Evolutionary conservation across 208 protist species (phyloP).

Genomic region (Crithidia thermophila): DNA sequence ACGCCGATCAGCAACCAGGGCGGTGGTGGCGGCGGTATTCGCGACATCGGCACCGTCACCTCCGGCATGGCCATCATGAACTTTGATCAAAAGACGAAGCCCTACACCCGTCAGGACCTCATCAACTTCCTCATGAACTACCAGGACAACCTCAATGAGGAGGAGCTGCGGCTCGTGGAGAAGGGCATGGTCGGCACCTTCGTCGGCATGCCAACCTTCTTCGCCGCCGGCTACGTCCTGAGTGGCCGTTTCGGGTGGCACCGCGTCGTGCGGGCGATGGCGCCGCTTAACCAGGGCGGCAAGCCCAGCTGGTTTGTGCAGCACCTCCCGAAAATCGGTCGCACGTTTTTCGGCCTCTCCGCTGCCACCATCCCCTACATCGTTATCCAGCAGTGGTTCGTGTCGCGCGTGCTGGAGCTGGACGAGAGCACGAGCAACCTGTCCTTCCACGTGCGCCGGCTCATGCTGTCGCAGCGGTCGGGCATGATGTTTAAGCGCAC

Average conservation of each 20-base stretch:
- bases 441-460: constrained; percentile 71
- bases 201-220: constrained; percentile 65
- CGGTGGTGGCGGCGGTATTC: constrained; percentile 69
- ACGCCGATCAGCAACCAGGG: constrained; percentile 13
- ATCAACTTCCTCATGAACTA: constrained; percentile 77
- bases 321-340: constrained; percentile 56
- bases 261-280: constrained; percentile 59
- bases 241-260: constrained; percentile 69
- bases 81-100: constrained; percentile 82
- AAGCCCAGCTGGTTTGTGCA: constrained; percentile 24
- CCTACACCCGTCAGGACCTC: constrained; percentile 82
- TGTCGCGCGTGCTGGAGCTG: constrained; percentile 64
- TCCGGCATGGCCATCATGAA: constrained; percentile 86
- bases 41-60: constrained; percentile 85
- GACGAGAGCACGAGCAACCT: constrained; percentile 72
- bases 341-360: constrained; percentile 55
- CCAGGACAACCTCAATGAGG: constrained; percentile 66
- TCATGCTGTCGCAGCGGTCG: constrained; percentile 80
- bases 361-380: constrained; percentile 74
- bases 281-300: constrained; percentile 21
- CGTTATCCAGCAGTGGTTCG: constrained; percentile 82
- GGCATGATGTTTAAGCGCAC: constrained; percentile 89
- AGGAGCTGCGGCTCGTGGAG: constrained; percentile 70
- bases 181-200: constrained; percentile 68
- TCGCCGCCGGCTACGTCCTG: constrained; percentile 57